Evolutionary conservation across 768 basidiomycete species (phyloP), one percentile per base, ranked within the genome.

Genomic region (Mycena epipterygia): DNA sequence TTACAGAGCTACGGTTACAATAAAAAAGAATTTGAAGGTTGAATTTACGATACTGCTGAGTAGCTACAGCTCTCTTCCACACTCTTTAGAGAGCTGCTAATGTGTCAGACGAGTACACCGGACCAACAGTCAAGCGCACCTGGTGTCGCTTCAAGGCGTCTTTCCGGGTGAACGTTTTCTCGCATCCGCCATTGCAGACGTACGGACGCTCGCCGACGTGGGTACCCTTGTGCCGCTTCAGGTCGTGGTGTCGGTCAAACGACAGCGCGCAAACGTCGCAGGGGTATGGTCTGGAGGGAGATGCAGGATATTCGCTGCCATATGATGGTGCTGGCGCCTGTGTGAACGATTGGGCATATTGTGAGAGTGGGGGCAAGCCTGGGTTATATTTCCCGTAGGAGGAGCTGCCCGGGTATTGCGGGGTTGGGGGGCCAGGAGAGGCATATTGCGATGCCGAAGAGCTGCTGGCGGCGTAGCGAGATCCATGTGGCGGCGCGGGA

Each of bases 91-190:
- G 7, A 72, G 53, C 71, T 72, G 12, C 11, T 29, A 30, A 25
- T 32, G 9, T 25, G 16, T 62, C 25, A 63, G 70, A 25, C 17
- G 23, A 11, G n/a, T 0, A 16, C 21, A 13, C n/a, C 17, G 13
- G n/a, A 9, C 17, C 33, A 23, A 13, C 21, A 37, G 59, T 0
- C n/a, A 19, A 30, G 76, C 88, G 69, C 73, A 90, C 94, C 89
- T 95, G 94, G 79, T 95, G 94, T 64, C 94, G 89, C 82, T 94
- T 95, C 76, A 95, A 81, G 12, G 94, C 94, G 76, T 95, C 94
- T 81, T 94, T 94, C 73, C 94, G 88, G 41, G 93, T 95, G 77
- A 95, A 95, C 3, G 93, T 94, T 84, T 95, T 95, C 55, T 92
- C 92, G 70, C 94, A 95, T 49, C 91, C 92, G 19, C 92, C 93